Conservation (phyloP, 805 yeast genomes). For the Wickerhamomyces mucosus region DNA sequence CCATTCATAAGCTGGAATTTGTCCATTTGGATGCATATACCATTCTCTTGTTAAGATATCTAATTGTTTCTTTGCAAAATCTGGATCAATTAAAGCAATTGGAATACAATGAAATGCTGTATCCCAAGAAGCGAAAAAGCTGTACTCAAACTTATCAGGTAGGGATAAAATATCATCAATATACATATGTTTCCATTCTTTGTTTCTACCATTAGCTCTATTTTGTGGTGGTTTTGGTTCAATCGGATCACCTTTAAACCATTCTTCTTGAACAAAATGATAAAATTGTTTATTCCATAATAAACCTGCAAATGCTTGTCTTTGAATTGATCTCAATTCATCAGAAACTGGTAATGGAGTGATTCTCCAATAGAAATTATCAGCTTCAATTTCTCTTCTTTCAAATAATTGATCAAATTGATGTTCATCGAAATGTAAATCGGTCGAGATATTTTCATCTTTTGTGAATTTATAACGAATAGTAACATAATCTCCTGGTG, state of each 20-base stretch:
- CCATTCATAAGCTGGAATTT: slow-evolving; percentile 96
- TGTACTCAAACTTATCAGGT: slow-evolving; percentile 96
- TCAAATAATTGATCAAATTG: slow-evolving; percentile 61
- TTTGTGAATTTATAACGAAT: slow-evolving; percentile 65
- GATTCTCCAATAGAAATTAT: slow-evolving; percentile 83
- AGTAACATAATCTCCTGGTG: slow-evolving; percentile 81
- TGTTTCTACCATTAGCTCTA: slow-evolving; percentile 79
- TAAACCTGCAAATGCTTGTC: slow-evolving; percentile 92
- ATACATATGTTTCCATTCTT: slow-evolving; percentile 83
- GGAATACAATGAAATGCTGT: slow-evolving; percentile 94
- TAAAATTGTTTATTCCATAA: slow-evolving; percentile 92
- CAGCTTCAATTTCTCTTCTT: slow-evolving; percentile 78
- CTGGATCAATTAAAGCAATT: slow-evolving; percentile 87
- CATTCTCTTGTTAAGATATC: slow-evolving; percentile 84
- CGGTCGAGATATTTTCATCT: slow-evolving; percentile 20
- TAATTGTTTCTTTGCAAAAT: slow-evolving; percentile 80
- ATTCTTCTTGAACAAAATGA: slow-evolving; percentile 73
- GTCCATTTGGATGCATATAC: slow-evolving; percentile 99
- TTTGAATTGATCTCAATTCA: slow-evolving; percentile 70
- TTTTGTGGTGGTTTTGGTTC: slow-evolving; percentile 71
- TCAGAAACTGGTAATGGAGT: slow-evolving; percentile 79
- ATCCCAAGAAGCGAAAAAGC: slow-evolving; percentile 96
- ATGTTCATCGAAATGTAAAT: slow-evolving; percentile 54
- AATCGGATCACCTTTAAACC: slow-evolving; percentile 84
- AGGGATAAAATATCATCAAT: slow-evolving; percentile 80